phyloP scores from a whole-genome alignment of 495 filamentous ascomycete genomes.

The Parachaetomium inaequale region DNA sequence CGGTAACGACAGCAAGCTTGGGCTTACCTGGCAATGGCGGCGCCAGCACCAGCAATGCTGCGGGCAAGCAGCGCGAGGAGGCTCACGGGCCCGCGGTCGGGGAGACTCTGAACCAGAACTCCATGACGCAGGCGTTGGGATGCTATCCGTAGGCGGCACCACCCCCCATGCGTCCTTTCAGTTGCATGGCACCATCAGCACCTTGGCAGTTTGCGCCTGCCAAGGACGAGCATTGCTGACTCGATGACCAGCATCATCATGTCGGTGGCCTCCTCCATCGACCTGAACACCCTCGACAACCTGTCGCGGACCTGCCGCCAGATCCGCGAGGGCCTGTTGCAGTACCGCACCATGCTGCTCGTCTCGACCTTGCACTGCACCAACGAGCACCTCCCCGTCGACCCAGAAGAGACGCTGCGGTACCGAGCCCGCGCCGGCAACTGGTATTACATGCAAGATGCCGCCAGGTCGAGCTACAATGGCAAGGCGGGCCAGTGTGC shows the following conservation, averaged over 20 bases:
- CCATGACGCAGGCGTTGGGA: conserved; percentile 71
- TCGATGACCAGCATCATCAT: conserved; percentile 61
- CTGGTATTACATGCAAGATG: conserved; percentile 51
- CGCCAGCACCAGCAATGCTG: not conserved
- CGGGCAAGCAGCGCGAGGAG: conserved; percentile 18
- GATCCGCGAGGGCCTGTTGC: conserved; percentile 68
- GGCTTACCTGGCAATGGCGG: not conserved
- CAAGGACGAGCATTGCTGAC: conserved; percentile 30
- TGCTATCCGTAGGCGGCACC: conserved; percentile 77
- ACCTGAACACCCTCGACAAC: conserved; percentile 79
- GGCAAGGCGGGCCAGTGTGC: conserved; percentile 75
- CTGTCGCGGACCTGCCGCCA: conserved; percentile 77
- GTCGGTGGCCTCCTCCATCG: conserved; percentile 67
- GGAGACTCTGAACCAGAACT: conserved; percentile 62
- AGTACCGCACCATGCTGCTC: conserved; percentile 68
- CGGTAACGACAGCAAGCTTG: conserved; percentile 5
- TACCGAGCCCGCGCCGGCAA: conserved; percentile 50
- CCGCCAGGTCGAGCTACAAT: conserved; percentile 33
- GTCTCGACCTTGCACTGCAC: conserved; percentile 72
- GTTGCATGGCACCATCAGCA: conserved; percentile 12
- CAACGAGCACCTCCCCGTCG: conserved; percentile 56
- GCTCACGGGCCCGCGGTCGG: conserved; percentile 34
- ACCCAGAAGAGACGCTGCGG: conserved; percentile 46
- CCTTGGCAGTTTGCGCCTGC: conserved; percentile 24
- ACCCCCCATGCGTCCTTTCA: conserved; percentile 30